Percentiles rank a stretch among this genome's conserved stretches.
Evolutionary conservation across 2,329 filamentous ascomycete genomes (phyloP).

Genomic region (Apiospora marii): DNA sequence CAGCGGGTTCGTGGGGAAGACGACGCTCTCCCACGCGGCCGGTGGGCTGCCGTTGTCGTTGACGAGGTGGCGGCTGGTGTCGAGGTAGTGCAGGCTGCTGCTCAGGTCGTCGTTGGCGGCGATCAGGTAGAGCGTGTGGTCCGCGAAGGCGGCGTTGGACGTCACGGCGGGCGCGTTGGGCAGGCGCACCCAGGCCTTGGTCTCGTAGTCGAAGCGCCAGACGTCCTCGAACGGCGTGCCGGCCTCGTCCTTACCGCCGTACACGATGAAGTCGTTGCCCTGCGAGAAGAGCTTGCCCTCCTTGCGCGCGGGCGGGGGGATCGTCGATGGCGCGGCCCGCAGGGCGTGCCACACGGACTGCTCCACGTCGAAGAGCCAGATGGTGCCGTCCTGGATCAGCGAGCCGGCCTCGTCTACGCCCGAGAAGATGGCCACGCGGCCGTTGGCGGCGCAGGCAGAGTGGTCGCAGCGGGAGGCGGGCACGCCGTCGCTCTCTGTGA

Average conservation of each 20-base stretch:
- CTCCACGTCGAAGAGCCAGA: conserved; percentile 50
- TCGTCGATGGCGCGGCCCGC: conserved; percentile 30
- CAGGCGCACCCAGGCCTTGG: conserved; percentile 57
- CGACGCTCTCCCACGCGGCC: conserved; percentile 46
- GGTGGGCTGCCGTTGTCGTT: conserved; percentile 28
- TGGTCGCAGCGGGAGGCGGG: conserved; percentile 45
- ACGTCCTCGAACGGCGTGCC: conserved; percentile 49
- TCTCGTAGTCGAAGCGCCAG: conserved; percentile 58
- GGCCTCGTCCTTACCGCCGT: conserved; percentile 51
- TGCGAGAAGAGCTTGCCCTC: conserved; percentile 47
- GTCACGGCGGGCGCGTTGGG: conserved; percentile 51
- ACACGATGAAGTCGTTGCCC: conserved; percentile 55
- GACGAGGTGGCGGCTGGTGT: conserved; percentile 40
- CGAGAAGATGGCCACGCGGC: conserved; percentile 46
- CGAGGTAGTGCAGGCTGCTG: conserved; percentile 46
- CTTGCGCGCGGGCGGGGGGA: conserved; percentile 40
- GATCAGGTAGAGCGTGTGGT: conserved; percentile 56
- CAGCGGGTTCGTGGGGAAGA: conserved; percentile 47
- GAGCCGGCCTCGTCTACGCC: conserved; percentile 42
- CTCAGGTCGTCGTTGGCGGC: conserved; percentile 45
- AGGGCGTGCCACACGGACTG: conserved; percentile 45
- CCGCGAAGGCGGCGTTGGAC: conserved; percentile 51
- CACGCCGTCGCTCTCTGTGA: conserved; percentile 37
- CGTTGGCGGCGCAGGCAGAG: conserved; percentile 45
- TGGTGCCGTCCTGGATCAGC: conserved; percentile 41